Evolutionary conservation across 495 filamentous ascomycete genomes (phyloP), one percentile per base, ranked within the genome.

Genomic region (Hypoxylon subgilvum): DNA sequence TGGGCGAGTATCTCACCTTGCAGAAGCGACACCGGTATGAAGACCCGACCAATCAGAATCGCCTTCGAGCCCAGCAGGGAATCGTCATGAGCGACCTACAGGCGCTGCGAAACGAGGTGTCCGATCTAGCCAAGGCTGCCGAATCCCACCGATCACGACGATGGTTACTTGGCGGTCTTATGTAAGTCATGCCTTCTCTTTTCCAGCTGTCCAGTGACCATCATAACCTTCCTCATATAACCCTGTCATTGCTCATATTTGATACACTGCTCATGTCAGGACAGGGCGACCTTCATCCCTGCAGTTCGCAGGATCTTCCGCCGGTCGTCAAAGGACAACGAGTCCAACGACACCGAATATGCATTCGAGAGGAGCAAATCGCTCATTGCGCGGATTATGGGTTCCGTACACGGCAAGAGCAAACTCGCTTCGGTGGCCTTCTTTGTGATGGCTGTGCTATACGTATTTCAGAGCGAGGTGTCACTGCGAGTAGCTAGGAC

Each of bases 391-490:
- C 69, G 75, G 23, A 76, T 80, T 41, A 48, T 78, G 13, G 67
- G 65, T 40, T 70, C 65, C 1, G 59, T 72, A 1, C 53, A 61
- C 12, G 67, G 74, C 18, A 74, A 72, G 28, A 46, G 64, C 22
- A 70, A 73, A 4, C 30, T 79, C 6, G 74, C 74, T 2, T 76
- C 73, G 2, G 27, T 79, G n/a, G 72, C 75, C 17, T 75, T 76
- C 52, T 72, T 80, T 16, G 75, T 80, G 8, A 71, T 80, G 39
- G 69, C 76, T 22, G 70, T 75, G 7, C 47, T 80, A 28, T 80
- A 78, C 48, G 68, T 80, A 23, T 80, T 80, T 28, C 64, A 73
- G 63, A 76, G 72, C 56, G 77, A 80, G 54, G 77, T 80, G 1
- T 67, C 74, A 25, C 47, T 80, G 19, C 72, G 76, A 10, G 72